Conservation (phyloP, 805 yeast genomes). For the Candida ovalis region DNA sequence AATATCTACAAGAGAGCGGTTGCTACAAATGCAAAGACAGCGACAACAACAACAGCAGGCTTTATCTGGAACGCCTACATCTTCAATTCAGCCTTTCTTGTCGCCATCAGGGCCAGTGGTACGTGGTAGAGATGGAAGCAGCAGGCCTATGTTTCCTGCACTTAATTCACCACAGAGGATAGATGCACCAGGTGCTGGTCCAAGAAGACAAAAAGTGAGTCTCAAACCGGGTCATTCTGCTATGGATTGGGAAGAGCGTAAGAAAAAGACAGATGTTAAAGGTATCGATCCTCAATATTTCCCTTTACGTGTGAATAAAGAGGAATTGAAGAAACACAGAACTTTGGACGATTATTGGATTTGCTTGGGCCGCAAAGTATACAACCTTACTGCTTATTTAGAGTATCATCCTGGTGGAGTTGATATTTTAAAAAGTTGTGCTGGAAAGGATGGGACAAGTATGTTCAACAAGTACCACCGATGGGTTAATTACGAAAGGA, state of each 20-base stretch:
- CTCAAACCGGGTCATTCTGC: slow-evolving; percentile 82
- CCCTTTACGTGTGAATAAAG: slow-evolving; percentile 53
- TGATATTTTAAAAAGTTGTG: slow-evolving; percentile 68
- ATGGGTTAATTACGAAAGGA: slow-evolving; percentile 79
- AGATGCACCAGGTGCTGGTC: slow-evolving; percentile 9
- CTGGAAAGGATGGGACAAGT: slow-evolving; percentile 79
- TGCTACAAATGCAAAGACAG: slow-evolving; percentile 8
- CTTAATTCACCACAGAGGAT: slow-evolving; percentile 18
- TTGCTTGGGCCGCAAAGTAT: slow-evolving; percentile 72
- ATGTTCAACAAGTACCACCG: slow-evolving; percentile 66
- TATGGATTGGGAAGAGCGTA: slow-evolving; percentile 75
- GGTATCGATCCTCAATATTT: slow-evolving; percentile 45
- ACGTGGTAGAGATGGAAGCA: not conserved
- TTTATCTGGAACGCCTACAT: not conserved
- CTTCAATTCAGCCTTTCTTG: slow-evolving; percentile 8
- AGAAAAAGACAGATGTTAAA: slow-evolving; percentile 47
- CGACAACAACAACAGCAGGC: slow-evolving; percentile 4
- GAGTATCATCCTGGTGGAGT: slow-evolving; percentile 93
- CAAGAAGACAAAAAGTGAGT: slow-evolving; percentile 49
- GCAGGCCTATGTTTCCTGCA: slow-evolving; percentile 11
- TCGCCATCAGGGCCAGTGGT: slow-evolving; percentile 11
- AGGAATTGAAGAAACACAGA: slow-evolving; percentile 58
- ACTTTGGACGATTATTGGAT: slow-evolving; percentile 80
- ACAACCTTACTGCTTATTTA: slow-evolving; percentile 80
- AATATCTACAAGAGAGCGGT: slow-evolving; percentile 6